These are phyloP conservation scores for Pseudevernia furfuracea DNA, from an alignment of 495 filamentous ascomycete genomes.

Conservation along the genomic window DNA sequence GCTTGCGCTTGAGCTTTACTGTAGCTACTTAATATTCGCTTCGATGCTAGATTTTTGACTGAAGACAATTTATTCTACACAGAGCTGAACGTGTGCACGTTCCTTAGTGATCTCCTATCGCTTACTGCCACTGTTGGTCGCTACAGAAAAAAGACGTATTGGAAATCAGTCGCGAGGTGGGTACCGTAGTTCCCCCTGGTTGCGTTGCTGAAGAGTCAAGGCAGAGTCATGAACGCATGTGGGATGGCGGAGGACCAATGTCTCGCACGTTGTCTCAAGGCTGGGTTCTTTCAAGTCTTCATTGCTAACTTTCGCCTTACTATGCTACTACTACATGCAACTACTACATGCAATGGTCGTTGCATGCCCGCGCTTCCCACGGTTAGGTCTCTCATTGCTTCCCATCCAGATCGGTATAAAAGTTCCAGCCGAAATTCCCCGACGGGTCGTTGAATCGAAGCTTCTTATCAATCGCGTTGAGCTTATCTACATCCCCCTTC, in stretches of 20 bases:
- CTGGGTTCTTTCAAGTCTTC: too few species aligned
- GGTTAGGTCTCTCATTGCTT: conserved; percentile 31
- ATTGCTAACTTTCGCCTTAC: not conserved
- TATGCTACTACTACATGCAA: not conserved
- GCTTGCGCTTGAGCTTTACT: not conserved
- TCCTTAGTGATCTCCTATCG: too few species aligned
- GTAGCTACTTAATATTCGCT: conserved; percentile 16
- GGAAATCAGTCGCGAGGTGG: too few species aligned
- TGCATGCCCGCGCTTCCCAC: not conserved
- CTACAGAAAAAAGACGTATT: not conserved
- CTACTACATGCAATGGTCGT: too few species aligned
- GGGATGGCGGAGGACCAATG: too few species aligned
- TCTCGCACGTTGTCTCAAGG: too few species aligned
- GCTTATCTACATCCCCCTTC: conserved; percentile 41
- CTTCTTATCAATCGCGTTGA: conserved; percentile 47
- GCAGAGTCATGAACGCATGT: too few species aligned
- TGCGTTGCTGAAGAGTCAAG: too few species aligned
- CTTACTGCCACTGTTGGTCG: too few species aligned
- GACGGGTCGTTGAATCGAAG: conserved; percentile 59
- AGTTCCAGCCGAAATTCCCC: conserved; percentile 47
- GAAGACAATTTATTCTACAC: not conserved
- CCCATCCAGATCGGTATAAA: conserved; percentile 57
- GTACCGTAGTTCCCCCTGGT: too few species aligned
- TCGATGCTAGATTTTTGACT: conserved; percentile 2
- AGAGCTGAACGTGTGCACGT: not conserved